Percentiles rank a stretch among this genome's conserved stretches.
These are phyloP conservation scores for Saprolegnia parasitica DNA, from an alignment of 352 stramenopile species.

Conservation along the genomic window DNA sequence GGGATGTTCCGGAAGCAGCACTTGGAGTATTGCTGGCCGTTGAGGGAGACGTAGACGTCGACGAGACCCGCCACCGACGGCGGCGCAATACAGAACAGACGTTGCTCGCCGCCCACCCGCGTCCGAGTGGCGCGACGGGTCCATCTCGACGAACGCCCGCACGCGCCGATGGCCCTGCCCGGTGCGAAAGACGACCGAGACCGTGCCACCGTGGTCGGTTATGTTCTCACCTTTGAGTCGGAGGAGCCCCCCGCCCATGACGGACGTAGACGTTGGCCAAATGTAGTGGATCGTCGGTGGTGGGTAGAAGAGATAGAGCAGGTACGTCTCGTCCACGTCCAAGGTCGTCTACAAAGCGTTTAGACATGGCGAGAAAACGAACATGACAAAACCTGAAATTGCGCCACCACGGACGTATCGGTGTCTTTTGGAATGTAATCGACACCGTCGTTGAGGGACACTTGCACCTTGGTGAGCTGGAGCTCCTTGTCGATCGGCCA, in stretches of 20 bases:
- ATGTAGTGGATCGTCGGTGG: slow-evolving; percentile 45
- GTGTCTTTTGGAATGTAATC: slow-evolving; percentile 44
- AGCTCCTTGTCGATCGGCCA: slow-evolving; percentile 43
- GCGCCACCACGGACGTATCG: neutral
- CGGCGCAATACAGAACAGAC: slow-evolving; percentile 50
- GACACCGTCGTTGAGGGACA: slow-evolving; percentile 57
- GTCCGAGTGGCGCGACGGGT: slow-evolving; percentile 38
- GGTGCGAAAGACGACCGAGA: slow-evolving; percentile 59
- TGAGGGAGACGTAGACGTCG: slow-evolving; percentile 62
- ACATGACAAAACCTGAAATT: slow-evolving; percentile 21
- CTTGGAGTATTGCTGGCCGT: slow-evolving; percentile 68
- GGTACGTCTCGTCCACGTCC: slow-evolving; percentile 48
- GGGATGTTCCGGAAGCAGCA: slow-evolving; percentile 57
- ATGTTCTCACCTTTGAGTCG: slow-evolving; percentile 54
- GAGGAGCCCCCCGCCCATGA: slow-evolving; percentile 59
- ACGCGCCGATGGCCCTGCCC: slow-evolving; percentile 52
- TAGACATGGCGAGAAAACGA: neutral
- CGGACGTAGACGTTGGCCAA: slow-evolving; percentile 58
- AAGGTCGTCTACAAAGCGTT: slow-evolving; percentile 17
- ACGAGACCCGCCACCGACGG: slow-evolving; percentile 54
- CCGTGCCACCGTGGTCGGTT: slow-evolving; percentile 57
- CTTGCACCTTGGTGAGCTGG: slow-evolving; percentile 61
- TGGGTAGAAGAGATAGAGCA: slow-evolving; percentile 75
- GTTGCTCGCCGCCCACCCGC: neutral
- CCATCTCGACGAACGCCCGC: slow-evolving; percentile 57